A percentile compares a stretch with the other conserved stretches of the same genome.
These are phyloP conservation scores for Fusarium burgessii DNA, from an alignment of 2,329 filamentous ascomycete genomes.

Conservation along the genomic window DNA sequence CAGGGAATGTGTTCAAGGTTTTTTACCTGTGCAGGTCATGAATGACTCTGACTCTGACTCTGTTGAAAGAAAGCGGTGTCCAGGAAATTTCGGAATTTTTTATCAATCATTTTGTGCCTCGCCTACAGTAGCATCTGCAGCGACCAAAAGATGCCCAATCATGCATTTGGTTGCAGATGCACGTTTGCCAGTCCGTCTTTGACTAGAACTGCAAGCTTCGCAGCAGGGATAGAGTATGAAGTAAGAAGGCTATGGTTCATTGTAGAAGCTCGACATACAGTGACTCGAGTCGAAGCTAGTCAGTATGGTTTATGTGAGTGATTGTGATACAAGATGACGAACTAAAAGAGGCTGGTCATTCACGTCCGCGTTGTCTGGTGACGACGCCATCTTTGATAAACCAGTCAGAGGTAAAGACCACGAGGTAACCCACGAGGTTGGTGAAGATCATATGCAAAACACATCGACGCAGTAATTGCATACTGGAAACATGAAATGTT, in stretches of 20 bases:
- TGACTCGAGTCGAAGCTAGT: not conserved
- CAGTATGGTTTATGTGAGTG: constrained; percentile 4
- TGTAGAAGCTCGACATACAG: constrained; percentile 11
- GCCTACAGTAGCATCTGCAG: constrained; percentile 17
- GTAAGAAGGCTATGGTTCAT: constrained; percentile 26
- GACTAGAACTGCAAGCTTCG: constrained; percentile 33
- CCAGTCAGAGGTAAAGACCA: constrained; percentile 26
- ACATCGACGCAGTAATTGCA: constrained; percentile 19
- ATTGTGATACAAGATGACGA: constrained; percentile 5
- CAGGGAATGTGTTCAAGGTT: constrained; percentile 22
- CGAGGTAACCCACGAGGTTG: constrained; percentile 29
- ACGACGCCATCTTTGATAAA: constrained; percentile 32
- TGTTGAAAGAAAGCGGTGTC: constrained; percentile 42
- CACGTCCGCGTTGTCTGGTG: constrained; percentile 37
- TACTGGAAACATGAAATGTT: constrained; percentile 15
- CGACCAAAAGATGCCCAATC: constrained; percentile 30
- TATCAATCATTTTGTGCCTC: constrained; percentile 22
- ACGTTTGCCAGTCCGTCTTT: constrained; percentile 28
- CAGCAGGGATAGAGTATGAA: constrained; percentile 23
- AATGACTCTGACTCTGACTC: constrained; percentile 31
- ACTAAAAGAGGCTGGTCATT: constrained; percentile 30
- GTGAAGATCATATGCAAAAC: constrained; percentile 30
- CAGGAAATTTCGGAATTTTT: constrained; percentile 22
- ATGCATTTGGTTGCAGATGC: constrained; percentile 24
- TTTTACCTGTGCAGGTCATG: constrained; percentile 40